A percentile compares a stretch with the other conserved stretches of the same genome.
phyloP scores from a whole-genome alignment of 2,329 filamentous ascomycete species.

The Exophiala lecanii-corni region DNA sequence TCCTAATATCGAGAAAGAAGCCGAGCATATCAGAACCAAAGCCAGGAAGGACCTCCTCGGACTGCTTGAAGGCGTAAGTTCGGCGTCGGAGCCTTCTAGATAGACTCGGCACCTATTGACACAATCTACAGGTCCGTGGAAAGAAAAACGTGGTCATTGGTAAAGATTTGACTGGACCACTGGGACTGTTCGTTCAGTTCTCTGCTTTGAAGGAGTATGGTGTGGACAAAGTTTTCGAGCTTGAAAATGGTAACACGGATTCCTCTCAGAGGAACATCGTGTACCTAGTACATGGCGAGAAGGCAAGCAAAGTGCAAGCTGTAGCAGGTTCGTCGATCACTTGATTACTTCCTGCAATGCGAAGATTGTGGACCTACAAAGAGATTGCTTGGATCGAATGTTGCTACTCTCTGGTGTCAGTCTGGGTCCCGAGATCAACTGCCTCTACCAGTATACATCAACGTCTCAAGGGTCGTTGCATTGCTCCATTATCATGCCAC shows the following conservation, averaged over 20 bases:
- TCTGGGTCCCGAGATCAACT: conserved; percentile 20
- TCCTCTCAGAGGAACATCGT: conserved; percentile 91
- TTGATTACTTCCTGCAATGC: too few relatives aligned
- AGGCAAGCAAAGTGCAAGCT: conserved; percentile 72
- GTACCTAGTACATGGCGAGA: conserved; percentile 88
- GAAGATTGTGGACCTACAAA: conserved; percentile 18
- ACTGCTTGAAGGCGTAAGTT: conserved; percentile 89
- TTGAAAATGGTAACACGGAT: conserved; percentile 94
- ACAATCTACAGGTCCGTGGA: conserved; percentile 93
- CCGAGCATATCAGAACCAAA: conserved; percentile 45
- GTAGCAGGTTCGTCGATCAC: conserved; percentile 94
- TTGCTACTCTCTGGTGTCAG: conserved; percentile 19
- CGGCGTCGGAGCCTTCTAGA: too few relatives aligned
- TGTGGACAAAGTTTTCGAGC: conserved; percentile 93
- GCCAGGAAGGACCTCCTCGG: conserved; percentile 84
- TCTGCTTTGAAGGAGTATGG: conserved; percentile 95
- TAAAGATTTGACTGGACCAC: conserved; percentile 78
- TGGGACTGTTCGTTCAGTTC: conserved; percentile 91
- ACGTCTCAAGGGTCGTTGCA: conserved; percentile 25
- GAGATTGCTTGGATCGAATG: conserved; percentile 19
- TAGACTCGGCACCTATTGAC: too few relatives aligned
- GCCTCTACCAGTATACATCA: too few relatives aligned
- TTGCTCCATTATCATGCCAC: conserved; percentile 41
- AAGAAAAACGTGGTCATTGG: conserved; percentile 99
- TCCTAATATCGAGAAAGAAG: conserved; percentile 41